These are phyloP conservation scores for Colletotrichum paranaense DNA, from an alignment of 2,329 filamentous ascomycete species.

Conservation along the genomic window DNA sequence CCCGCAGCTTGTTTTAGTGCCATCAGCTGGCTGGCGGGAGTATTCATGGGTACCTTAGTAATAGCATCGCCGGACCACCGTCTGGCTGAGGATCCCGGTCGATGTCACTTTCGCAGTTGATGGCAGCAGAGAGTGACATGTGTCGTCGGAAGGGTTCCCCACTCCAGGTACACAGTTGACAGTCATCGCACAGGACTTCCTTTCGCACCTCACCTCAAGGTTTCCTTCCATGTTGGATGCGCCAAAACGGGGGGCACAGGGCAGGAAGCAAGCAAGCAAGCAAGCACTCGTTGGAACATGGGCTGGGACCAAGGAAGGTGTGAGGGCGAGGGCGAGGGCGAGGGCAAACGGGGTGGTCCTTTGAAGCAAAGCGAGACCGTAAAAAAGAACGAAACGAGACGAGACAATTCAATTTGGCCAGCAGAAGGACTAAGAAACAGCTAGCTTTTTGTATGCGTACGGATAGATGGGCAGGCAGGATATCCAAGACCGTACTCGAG, in stretches of 20 bases:
- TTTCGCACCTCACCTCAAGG: neutral
- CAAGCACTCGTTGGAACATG: neutral
- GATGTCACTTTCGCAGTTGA: neutral
- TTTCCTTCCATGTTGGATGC: neutral
- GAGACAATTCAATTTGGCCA: too few relatives aligned
- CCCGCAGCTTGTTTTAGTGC: slow-evolving; percentile 34
- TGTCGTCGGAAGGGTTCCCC: slow-evolving; percentile 9
- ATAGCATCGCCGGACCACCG: slow-evolving; percentile 11
- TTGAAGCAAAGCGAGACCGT: neutral
- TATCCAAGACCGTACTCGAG: neutral
- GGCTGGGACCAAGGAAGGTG: neutral
- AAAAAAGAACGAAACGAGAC: neutral
- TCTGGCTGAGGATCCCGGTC: neutral
- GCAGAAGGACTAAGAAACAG: neutral
- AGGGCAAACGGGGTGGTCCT: neutral
- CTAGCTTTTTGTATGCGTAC: neutral
- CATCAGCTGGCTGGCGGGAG: slow-evolving; percentile 38
- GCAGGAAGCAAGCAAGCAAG: slow-evolving; percentile 7
- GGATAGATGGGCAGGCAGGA: neutral
- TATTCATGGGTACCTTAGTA: neutral
- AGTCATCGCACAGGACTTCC: neutral
- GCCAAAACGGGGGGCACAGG: slow-evolving; percentile 4
- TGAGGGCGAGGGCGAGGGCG: too few relatives aligned
- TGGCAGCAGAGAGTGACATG: neutral
- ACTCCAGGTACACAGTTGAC: neutral